Conservation (phyloP, 441 rosid species). For the Pelargonium myrrhifolium region DNA sequence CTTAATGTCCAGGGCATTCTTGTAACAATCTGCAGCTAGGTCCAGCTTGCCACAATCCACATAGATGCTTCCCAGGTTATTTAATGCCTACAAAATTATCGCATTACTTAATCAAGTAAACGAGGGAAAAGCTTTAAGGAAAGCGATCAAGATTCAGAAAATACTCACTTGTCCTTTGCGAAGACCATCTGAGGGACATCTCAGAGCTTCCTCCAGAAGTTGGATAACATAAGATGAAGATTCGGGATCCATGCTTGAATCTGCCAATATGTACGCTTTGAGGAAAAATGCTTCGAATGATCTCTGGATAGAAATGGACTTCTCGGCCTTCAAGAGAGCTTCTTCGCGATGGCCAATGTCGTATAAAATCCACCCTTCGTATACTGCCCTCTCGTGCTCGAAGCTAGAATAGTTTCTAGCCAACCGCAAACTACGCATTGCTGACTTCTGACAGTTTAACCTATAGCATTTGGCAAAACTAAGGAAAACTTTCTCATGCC, state of each 20-base stretch:
- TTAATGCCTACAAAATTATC: constrained; percentile 61
- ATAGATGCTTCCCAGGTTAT: constrained; percentile 80
- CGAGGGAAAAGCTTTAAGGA: neutral
- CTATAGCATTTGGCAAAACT: constrained; percentile 29
- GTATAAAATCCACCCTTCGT: constrained; percentile 94
- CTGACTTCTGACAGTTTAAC: constrained; percentile 92
- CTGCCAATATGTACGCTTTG: constrained; percentile 86
- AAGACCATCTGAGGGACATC: constrained; percentile 98
- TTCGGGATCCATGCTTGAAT: constrained; percentile 59
- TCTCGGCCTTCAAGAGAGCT: constrained; percentile 89
- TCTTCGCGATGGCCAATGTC: constrained; percentile 95
- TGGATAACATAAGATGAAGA: constrained; percentile 66
- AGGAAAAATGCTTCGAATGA: constrained; percentile 97
- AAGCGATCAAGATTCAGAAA: neutral
- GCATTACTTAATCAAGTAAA: neutral
- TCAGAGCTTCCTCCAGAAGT: constrained; percentile 87
- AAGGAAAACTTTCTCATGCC: neutral
- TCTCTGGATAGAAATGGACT: constrained; percentile 72
- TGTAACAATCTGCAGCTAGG: constrained; percentile 86
- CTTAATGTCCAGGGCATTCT: constrained; percentile 79
- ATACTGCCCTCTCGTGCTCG: constrained; percentile 82
- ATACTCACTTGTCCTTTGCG: constrained; percentile 89
- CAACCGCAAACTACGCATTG: constrained; percentile 80
- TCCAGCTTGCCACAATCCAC: constrained; percentile 89
- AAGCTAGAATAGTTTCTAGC: constrained; percentile 79